A percentile compares a stretch with the other conserved stretches of the same genome.
phyloP scores from a whole-genome alignment of 2,329 filamentous ascomycete genomes.

The Lithohypha guttulata region DNA sequence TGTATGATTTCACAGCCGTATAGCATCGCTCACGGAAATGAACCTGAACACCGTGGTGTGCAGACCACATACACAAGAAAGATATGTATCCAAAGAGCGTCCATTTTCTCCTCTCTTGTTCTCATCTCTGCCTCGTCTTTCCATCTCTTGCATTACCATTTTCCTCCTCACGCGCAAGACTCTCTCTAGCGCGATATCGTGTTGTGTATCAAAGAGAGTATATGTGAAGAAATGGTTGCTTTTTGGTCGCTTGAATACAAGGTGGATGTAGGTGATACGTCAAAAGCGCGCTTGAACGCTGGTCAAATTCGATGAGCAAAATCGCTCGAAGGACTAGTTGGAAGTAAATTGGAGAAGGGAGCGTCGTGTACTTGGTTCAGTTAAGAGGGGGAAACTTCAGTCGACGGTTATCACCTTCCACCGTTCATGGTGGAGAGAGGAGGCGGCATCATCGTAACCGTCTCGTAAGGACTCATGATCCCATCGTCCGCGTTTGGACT shows the following conservation, averaged over 20 bases:
- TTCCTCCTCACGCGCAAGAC: not conserved
- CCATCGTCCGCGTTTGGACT: slow-evolving; percentile 15
- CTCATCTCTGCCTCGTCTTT: too few relatives aligned
- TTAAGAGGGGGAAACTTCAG: not conserved
- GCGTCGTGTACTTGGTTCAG: not conserved
- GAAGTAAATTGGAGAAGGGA: not conserved
- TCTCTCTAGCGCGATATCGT: not conserved
- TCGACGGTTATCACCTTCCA: not conserved
- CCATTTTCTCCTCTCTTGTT: too few relatives aligned
- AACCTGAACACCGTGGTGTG: too few relatives aligned
- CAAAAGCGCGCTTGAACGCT: slow-evolving; percentile 9
- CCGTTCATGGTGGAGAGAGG: not conserved
- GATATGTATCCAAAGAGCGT: too few relatives aligned
- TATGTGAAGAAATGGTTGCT: slow-evolving; percentile 5
- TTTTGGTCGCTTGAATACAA: not conserved
- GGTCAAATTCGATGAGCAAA: not conserved
- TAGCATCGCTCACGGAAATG: too few relatives aligned
- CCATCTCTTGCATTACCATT: not conserved
- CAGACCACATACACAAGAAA: not conserved
- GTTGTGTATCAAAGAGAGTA: not conserved
- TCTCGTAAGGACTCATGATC: slow-evolving; percentile 11
- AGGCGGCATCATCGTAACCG: slow-evolving; percentile 9
- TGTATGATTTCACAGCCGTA: too few relatives aligned
- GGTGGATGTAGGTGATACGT: not conserved
- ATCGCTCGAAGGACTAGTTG: slow-evolving; percentile 1